phyloP scores from a whole-genome alignment of 2,329 filamentous ascomycete genomes.

The Aspergillus sojae region DNA sequence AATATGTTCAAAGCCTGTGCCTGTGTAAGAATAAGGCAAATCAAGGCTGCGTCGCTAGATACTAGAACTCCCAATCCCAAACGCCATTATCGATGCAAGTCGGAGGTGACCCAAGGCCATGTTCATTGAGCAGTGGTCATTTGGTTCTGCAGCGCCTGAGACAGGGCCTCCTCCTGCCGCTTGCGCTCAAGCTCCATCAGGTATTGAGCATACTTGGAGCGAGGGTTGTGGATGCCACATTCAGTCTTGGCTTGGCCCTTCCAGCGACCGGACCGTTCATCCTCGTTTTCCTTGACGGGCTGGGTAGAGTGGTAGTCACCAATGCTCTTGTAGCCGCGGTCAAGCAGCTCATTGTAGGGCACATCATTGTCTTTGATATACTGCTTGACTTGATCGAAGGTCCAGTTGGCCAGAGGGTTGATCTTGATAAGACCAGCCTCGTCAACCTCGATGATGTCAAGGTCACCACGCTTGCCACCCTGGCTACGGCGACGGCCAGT shows the following conservation, averaged over 20 bases:
- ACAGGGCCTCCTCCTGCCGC: slow-evolving; percentile 60
- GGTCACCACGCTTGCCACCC: slow-evolving; percentile 85
- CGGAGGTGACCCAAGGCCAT: neutral
- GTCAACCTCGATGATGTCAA: slow-evolving; percentile 91
- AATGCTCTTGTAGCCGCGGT: slow-evolving; percentile 95
- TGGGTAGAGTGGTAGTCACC: slow-evolving; percentile 98
- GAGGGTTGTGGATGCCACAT: slow-evolving; percentile 98
- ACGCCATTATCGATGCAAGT: slow-evolving; percentile 24
- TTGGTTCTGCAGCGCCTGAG: slow-evolving; percentile 45
- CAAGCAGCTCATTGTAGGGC: slow-evolving; percentile 89
- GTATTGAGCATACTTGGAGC: slow-evolving; percentile 88
- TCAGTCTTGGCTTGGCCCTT: slow-evolving; percentile 95
- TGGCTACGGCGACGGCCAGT: slow-evolving; percentile 91
- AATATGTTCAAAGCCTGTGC: slow-evolving; percentile 17
- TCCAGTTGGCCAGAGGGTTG: slow-evolving; percentile 95
- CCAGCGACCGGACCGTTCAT: slow-evolving; percentile 95
- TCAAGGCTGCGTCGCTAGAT: slow-evolving; percentile 23
- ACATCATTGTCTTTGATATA: slow-evolving; percentile 87
- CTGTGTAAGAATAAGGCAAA: slow-evolving; percentile 9
- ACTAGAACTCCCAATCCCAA: slow-evolving; percentile 17
- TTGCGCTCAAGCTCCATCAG: slow-evolving; percentile 73
- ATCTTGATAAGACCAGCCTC: slow-evolving; percentile 93
- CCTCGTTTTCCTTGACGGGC: slow-evolving; percentile 86
- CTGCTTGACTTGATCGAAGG: slow-evolving; percentile 82
- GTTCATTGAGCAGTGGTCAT: slow-evolving; percentile 33